phyloP scores from a whole-genome alignment of 495 filamentous ascomycete species.

The Penicillium tannophilum region DNA sequence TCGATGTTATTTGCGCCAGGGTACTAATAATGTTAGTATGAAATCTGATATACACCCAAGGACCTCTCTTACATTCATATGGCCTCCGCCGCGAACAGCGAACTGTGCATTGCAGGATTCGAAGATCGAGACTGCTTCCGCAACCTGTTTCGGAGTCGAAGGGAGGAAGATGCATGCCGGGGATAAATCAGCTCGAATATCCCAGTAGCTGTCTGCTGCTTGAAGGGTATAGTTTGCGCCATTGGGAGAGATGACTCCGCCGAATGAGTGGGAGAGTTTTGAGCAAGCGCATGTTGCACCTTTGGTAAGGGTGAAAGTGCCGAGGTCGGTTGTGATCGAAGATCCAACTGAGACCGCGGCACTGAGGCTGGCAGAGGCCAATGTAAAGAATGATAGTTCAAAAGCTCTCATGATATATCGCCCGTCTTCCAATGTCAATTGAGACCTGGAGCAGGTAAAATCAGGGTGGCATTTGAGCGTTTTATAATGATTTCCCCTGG shows the following conservation, averaged over 20 bases:
- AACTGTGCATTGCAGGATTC: slow-evolving; percentile 31
- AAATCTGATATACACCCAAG: no score
- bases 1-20: slow-evolving; percentile 36
- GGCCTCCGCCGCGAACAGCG: slow-evolving; percentile 40
- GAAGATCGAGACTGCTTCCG: slow-evolving; percentile 25
- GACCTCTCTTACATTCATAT: slow-evolving; percentile 29
- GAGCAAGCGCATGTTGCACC: slow-evolving; percentile 21
- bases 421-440: no score
- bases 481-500: not conserved
- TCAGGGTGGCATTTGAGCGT: not conserved
- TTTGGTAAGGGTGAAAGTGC: not conserved
- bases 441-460: no score
- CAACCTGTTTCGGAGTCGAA: slow-evolving; percentile 26
- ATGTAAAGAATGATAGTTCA: no score
- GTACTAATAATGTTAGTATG: slow-evolving; percentile 11
- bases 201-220: slow-evolving; percentile 24
- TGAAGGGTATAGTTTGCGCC: slow-evolving; percentile 22
- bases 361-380: no score
- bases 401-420: no score
- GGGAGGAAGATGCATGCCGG: slow-evolving; percentile 39
- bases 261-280: slow-evolving; percentile 15
- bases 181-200: slow-evolving; percentile 29
- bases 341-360: no score
- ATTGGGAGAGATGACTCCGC: slow-evolving; percentile 13
- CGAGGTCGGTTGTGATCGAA: not conserved